Evolutionary conservation across 108 stramenopile species (phyloP).

Genomic region (Stephanodiscus triporus): DNA sequence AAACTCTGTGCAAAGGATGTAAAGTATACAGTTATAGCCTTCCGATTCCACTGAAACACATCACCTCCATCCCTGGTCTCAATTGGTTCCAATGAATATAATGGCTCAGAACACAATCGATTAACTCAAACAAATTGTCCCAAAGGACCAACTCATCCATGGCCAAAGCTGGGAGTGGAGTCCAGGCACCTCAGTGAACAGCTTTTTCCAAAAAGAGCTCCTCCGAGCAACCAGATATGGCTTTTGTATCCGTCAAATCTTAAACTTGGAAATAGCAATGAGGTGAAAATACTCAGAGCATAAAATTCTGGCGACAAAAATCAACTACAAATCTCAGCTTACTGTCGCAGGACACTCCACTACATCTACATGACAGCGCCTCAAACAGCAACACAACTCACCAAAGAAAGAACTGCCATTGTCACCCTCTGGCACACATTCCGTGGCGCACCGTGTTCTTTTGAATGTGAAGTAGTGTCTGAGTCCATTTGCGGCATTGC

Average conservation of each 20-base stretch:
- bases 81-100: neutral
- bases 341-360: neutral
- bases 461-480: neutral
- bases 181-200: neutral
- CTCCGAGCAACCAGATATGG: neutral
- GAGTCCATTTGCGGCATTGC: neutral
- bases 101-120: neutral
- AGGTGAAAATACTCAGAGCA: neutral
- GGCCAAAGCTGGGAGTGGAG: neutral
- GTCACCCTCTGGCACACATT: neutral
- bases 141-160: neutral
- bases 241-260: neutral
- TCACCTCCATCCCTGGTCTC: neutral
- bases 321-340: constrained; percentile 4
- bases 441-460: neutral
- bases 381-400: neutral
- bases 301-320: constrained; percentile 1
- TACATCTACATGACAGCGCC: neutral
- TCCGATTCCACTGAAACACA: neutral
- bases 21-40: neutral
- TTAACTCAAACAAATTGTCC: neutral
- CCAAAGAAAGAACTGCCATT: neutral
- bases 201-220: neutral
- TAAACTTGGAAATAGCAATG: neutral
- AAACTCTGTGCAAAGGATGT: neutral